Evolutionary conservation across 2,329 filamentous ascomycete species (phyloP).

Genomic region (Albophoma yamanashiensis): DNA sequence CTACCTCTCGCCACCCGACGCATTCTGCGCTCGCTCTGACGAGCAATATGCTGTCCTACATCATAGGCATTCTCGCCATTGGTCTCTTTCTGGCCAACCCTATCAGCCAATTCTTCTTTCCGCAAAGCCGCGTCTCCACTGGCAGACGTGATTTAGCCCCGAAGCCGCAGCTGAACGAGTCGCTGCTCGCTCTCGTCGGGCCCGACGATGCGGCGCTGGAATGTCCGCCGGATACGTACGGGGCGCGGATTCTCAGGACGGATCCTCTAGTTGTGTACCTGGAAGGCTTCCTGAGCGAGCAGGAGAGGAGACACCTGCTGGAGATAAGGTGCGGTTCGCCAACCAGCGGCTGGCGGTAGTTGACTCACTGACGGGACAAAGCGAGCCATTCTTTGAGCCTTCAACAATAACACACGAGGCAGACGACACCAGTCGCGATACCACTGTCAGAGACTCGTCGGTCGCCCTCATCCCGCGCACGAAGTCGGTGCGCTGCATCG

Average conservation of each 20-base stretch:
- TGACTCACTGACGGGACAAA: neutral
- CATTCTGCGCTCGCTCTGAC: neutral
- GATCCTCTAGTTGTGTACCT: neutral
- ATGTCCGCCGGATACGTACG: neutral
- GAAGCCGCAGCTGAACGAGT: neutral
- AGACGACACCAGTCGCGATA: neutral
- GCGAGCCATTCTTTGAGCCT: neutral
- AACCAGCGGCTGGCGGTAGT: too few relatives aligned
- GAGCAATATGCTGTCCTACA: neutral
- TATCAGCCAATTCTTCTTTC: neutral
- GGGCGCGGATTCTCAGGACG: neutral
- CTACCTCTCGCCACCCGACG: neutral
- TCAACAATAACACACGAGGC: neutral
- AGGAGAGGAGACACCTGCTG: neutral
- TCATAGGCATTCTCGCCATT: neutral
- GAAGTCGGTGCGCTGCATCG: neutral
- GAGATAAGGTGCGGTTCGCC: neutral
- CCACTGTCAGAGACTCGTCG: neutral
- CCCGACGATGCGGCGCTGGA: neutral
- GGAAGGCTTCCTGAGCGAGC: neutral
- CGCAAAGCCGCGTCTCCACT: neutral
- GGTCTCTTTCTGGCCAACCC: neutral
- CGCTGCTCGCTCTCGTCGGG: neutral
- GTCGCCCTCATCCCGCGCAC: neutral
- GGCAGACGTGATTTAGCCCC: neutral